Evolutionary conservation across 2,329 filamentous ascomycete genomes (phyloP).

Genomic region (Karstenula rhodostoma): DNA sequence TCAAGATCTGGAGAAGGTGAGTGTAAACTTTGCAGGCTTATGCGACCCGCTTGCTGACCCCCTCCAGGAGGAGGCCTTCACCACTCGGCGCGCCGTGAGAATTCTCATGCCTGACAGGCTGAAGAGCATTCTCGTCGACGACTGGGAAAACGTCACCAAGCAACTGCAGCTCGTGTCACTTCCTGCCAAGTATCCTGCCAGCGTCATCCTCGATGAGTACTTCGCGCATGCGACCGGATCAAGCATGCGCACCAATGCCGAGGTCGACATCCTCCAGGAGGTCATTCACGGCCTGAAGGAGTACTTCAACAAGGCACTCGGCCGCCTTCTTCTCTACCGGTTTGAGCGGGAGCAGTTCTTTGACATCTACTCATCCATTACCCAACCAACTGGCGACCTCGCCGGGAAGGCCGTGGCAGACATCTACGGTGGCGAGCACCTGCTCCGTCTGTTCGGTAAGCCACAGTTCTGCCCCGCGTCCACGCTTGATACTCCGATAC

Average conservation of each 20-base stretch:
- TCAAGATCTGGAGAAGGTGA: conserved; percentile 81
- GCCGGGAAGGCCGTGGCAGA: conserved; percentile 77
- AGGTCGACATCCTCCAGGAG: conserved; percentile 88
- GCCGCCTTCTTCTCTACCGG: conserved; percentile 89
- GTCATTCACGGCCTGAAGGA: conserved; percentile 85
- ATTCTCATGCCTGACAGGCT: conserved; percentile 87
- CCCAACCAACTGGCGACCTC: conserved; percentile 66
- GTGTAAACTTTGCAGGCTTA: conserved; percentile 22
- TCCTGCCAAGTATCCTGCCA: conserved; percentile 78
- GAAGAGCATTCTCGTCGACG: conserved; percentile 92
- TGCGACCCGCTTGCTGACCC: neutral
- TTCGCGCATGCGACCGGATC: conserved; percentile 73
- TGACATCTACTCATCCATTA: conserved; percentile 76
- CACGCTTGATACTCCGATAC: conserved; percentile 10
- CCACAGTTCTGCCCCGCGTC: neutral
- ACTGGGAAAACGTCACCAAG: conserved; percentile 99
- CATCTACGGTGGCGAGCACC: conserved; percentile 91
- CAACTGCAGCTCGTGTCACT: conserved; percentile 88
- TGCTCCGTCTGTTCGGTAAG: conserved; percentile 87
- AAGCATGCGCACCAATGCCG: conserved; percentile 67
- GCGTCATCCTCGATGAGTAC: conserved; percentile 82
- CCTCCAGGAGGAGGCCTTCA: conserved; percentile 84
- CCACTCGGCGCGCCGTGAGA: conserved; percentile 83
- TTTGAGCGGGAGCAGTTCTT: conserved; percentile 92
- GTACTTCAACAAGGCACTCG: conserved; percentile 92